phyloP scores from a whole-genome alignment of 106 monocot genomes.

The Allium fistulosum region DNA sequence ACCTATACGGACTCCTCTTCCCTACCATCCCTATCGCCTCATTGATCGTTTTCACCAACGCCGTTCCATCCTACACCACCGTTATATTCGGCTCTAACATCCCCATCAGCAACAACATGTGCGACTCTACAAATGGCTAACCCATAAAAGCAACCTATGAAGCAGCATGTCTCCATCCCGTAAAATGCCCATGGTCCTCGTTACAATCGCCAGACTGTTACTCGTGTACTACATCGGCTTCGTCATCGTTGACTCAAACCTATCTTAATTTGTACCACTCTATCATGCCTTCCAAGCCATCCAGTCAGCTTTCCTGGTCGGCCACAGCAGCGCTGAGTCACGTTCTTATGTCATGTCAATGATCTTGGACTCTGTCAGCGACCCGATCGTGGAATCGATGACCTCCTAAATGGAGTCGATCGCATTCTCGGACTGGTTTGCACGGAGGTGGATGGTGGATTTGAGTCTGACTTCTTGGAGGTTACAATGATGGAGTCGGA shows the following conservation, averaged over 20 bases:
- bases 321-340: constrained; percentile 41
- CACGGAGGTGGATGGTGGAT: constrained; percentile 31
- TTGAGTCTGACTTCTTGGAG: constrained; percentile 20
- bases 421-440: constrained; percentile 34
- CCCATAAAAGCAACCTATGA: too few relatives aligned
- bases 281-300: constrained; percentile 36
- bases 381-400: background rate
- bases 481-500: constrained; percentile 11
- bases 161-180: too few relatives aligned
- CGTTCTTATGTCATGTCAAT: constrained; percentile 33
- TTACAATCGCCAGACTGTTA: too few relatives aligned
- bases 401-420: constrained; percentile 30
- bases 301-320: constrained; percentile 35
- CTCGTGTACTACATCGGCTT: too few relatives aligned
- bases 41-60: too few relatives aligned
- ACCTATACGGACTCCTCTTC: too few relatives aligned
- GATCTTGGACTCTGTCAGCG: constrained; percentile 23
- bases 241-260: constrained; percentile 29
- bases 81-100: too few relatives aligned
- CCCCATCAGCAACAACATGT: too few relatives aligned
- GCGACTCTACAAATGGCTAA: too few relatives aligned
- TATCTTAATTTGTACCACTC: constrained; percentile 14
- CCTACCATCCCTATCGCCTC: too few relatives aligned
- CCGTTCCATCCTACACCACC: too few relatives aligned
- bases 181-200: too few relatives aligned